Evolutionary conservation across 495 filamentous ascomycete species (phyloP), one percentile per base, ranked within the genome.

Genomic region (Chaetomium tenue): DNA sequence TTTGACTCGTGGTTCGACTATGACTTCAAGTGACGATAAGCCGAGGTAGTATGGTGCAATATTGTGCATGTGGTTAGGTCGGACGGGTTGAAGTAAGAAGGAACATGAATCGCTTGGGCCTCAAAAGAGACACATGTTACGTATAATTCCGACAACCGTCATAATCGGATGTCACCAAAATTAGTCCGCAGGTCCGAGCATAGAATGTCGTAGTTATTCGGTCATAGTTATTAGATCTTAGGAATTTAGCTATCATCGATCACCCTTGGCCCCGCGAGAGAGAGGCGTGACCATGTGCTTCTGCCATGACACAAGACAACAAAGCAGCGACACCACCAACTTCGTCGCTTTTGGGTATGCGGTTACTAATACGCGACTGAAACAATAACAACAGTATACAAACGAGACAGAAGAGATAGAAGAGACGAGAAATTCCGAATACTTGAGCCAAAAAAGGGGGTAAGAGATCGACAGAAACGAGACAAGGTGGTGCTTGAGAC

Each of bases 261-360:
- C 28, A 6, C 28, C 28, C 28, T 30, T 6, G 6, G n/a, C 2
- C 9, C 39, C 13, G 39, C 4, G 8, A 12, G 13, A 40, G 8
- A 9, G 39, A 46, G 5, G 44, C 18, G 44, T 47, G n/a, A 18
- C 7, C n/a, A 20, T 47, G 40, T 47, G n/a, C 44, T 47, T 47
- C 22, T 47, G 40, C 40, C 16, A 44, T 18, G 16, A 37, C 33
- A 37, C 33, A 37, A 37, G 5, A 37, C 33, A 44, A 5, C 15
- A 44, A 40, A 40, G 13, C 9, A 40, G 13, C 33, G 16, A 18
- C 3, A 22, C 44, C n/a, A 47, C 44, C n/a, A 47, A n/a, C 48
- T 51, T 26, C 13, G 48, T 51, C 48, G 48, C 48, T 15, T 51
- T 51, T 51, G 48, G 48, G 48, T 51, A 51, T 51, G 48, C 25